Evolutionary conservation across 345 rosid genomes (phyloP).

Genomic region (Acer campestre): DNA sequence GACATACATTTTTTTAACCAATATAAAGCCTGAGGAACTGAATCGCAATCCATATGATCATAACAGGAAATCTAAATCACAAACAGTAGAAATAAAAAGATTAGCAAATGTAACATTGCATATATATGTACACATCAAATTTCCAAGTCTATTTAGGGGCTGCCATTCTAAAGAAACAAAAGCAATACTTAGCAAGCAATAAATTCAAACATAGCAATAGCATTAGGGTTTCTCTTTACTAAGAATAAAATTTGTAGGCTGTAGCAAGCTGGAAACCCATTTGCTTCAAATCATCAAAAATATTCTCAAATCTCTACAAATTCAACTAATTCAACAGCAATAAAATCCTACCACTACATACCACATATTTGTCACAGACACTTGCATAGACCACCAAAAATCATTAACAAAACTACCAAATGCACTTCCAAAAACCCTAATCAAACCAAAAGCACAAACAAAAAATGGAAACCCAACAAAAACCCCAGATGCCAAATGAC

Average conservation of each 20-base stretch:
- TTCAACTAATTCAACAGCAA: neutral
- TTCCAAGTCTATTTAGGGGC: neutral
- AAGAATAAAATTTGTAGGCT: neutral
- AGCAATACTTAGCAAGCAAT: neutral
- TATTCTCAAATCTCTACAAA: neutral
- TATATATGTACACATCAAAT: neutral
- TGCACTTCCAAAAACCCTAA: neutral
- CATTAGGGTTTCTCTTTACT: neutral
- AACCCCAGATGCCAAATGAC: neutral
- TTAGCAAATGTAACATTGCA: neutral
- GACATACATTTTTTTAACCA: neutral
- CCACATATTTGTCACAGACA: neutral
- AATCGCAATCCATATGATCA: neutral
- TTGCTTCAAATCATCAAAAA: slow-evolving; percentile 2
- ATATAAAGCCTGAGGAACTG: neutral
- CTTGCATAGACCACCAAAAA: neutral
- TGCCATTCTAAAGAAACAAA: neutral
- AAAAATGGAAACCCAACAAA: neutral
- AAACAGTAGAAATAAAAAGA: neutral
- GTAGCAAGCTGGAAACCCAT: neutral
- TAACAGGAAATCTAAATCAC: neutral
- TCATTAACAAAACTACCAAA: neutral
- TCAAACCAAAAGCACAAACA: neutral
- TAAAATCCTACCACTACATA: neutral
- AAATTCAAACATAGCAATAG: neutral